phyloP scores from a whole-genome alignment of 768 basidiomycete species.

The Sarcomyxa edulis region DNA sequence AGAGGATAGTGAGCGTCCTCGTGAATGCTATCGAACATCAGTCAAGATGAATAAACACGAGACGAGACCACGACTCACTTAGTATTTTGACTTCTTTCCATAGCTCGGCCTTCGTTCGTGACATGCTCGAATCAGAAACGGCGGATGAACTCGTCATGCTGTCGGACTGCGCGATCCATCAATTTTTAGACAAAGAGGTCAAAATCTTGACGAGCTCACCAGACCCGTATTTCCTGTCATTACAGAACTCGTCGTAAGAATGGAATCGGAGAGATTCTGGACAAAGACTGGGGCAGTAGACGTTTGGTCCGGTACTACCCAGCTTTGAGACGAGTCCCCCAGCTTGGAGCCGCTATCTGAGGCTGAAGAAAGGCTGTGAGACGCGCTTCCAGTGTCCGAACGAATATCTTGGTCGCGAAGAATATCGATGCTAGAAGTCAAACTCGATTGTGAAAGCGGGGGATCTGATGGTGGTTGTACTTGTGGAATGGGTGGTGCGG shows the following conservation, averaged over 20 bases:
- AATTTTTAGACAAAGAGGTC: too few relatives aligned
- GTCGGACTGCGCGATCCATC: conserved; percentile 30
- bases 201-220: too few relatives aligned
- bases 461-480: conserved; percentile 1
- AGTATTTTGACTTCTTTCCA: conserved; percentile 94
- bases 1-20: conserved; percentile 79
- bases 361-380: conserved; percentile 31
- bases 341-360: conserved; percentile 17
- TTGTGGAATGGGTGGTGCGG: conserved; percentile 1
- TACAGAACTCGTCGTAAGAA: conserved; percentile 31
- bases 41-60: conserved; percentile 2
- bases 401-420: conserved; percentile 29
- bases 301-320: conserved; percentile 20
- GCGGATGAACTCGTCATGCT: conserved; percentile 26
- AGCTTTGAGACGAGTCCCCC: conserved; percentile 30
- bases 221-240: conserved; percentile 18
- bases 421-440: conserved; percentile 30
- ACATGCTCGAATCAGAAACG: conserved; percentile 24
- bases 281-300: conserved; percentile 12
- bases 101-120: conserved; percentile 68
- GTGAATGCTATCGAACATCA: conserved; percentile 61
- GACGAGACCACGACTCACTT: conserved; percentile 38
- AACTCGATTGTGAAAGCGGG: conserved; percentile 19
- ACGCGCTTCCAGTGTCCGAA: conserved; percentile 41
- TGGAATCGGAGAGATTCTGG: conserved; percentile 32